These are phyloP conservation scores for Xylaria hypoxylon DNA, from an alignment of 2,329 filamentous ascomycete species.

Conservation along the genomic window DNA sequence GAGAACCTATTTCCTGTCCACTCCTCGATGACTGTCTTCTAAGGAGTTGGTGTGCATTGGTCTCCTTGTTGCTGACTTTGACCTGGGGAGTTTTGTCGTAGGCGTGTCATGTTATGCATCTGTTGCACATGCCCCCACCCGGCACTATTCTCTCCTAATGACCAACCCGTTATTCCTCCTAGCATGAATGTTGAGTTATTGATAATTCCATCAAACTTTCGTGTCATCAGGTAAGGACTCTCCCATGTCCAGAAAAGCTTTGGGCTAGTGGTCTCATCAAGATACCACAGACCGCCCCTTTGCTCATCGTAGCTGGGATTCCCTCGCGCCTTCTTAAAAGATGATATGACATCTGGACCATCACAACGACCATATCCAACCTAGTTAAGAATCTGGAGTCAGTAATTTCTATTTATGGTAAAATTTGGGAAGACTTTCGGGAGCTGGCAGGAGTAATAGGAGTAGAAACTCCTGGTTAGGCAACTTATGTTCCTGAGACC, in stretches of 20 bases:
- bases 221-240: conserved; percentile 58
- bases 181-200: conserved; percentile 52
- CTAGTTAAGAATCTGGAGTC: too few species aligned
- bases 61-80: neutral
- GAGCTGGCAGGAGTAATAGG: too few species aligned
- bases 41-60: neutral
- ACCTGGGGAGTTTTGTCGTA: neutral
- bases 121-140: conserved; percentile 58
- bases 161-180: conserved; percentile 67
- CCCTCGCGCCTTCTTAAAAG: conserved; percentile 27
- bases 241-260: conserved; percentile 68
- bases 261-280: conserved; percentile 19
- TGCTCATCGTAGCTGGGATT: conserved; percentile 8
- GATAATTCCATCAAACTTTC: conserved; percentile 62
- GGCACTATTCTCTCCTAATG: conserved; percentile 61
- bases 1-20: neutral
- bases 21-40: neutral
- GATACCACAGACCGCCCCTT: conserved; percentile 27
- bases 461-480: too few species aligned
- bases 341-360: conserved; percentile 27
- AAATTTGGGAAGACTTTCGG: too few species aligned
- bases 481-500: too few species aligned
- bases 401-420: too few species aligned
- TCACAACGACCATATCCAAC: conserved; percentile 25
- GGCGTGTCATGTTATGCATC: conserved; percentile 46